Base-by-base conservation (phyloP, 2,329 filamentous ascomycete genomes). In the Xylariaceae sp. region DNA sequence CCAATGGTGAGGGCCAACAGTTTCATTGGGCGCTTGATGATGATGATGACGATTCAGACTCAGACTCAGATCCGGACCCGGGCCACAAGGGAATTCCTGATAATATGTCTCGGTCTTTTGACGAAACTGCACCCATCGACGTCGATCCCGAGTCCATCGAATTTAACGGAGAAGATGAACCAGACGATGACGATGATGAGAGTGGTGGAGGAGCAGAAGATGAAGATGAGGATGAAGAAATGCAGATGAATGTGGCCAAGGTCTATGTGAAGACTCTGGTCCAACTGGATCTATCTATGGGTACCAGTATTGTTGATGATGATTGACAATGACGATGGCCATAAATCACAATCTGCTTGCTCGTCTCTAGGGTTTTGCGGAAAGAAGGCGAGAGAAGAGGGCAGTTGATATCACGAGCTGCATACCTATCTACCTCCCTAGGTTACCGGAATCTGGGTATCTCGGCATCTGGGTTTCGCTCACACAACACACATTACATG, bases 201-300 rank as follows among this genome's bases (percentile, higher is more conserved):
- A n/a, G n/a, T n/a, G n/a, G n/a, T n/a, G n/a, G n/a, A 17, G 61
- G 64, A 29, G 50, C 50, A n/a, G 66, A 66, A 1, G 60, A 57
- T 1, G 58, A 56, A 4, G 58, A 55, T 2, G 67, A 69, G 7
- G 65, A 67, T 36, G 65, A 63, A 19, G 72, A 74, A 25, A 60
- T 80, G 55, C 76, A 86, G 52, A 81, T 91, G 75, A 83, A 65
- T 47, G 56, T 58, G 20, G 53, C 49, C 4, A 50, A 57, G 45
- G 62, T 59, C 12, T 62, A 59, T 46, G 63, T 65, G 35, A 60
- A 56, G 42, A 70, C 65, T 37, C 62, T 80, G 23, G 48, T 67
- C 53, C 62, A 70, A n/a, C 58, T 80, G 6, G 72, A 71, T 2
- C 67, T 45, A 37, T 45, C 47, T 6, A 22, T 56, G 19, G 54